Conservation (phyloP, 2,329 filamentous ascomycete genomes). For the Paramyrothecium sp. region DNA sequence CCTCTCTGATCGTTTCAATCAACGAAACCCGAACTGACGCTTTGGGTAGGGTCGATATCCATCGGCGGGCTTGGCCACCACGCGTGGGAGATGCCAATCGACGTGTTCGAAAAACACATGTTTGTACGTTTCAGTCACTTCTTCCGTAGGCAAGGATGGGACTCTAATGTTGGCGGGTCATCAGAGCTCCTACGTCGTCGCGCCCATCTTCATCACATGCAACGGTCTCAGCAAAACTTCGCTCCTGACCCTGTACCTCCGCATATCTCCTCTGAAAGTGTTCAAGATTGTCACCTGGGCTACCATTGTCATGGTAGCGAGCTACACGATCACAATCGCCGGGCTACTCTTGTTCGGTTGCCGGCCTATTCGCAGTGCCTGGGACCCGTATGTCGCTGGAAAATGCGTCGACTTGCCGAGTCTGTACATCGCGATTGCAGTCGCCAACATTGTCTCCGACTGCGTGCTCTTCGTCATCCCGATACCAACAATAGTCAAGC, state of each 20-base stretch:
- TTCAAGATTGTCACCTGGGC: slow-evolving; percentile 23
- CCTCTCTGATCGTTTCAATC: not conserved
- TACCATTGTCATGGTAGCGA: slow-evolving; percentile 21
- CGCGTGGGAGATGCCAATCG: slow-evolving; percentile 22
- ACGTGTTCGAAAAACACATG: slow-evolving; percentile 17
- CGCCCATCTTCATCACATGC: slow-evolving; percentile 27
- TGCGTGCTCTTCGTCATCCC: slow-evolving; percentile 43
- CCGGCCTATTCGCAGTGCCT: slow-evolving; percentile 13
- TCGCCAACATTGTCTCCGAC: slow-evolving; percentile 45
- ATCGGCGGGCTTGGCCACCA: slow-evolving; percentile 23
- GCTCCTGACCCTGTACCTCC: slow-evolving; percentile 31
- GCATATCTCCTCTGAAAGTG: slow-evolving; percentile 26
- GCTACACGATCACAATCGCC: slow-evolving; percentile 22
- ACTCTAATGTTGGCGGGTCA: not conserved
- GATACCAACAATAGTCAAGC: slow-evolving; percentile 37
- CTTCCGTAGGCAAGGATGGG: not conserved
- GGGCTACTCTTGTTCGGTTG: slow-evolving; percentile 16
- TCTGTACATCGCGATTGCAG: slow-evolving; percentile 47
- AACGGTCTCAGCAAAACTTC: slow-evolving; percentile 33
- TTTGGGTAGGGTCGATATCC: slow-evolving; percentile 16
- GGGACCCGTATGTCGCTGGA: slow-evolving; percentile 20
- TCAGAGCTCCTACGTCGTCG: slow-evolving; percentile 22
- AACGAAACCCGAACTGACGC: not conserved
- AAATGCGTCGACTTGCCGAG: slow-evolving; percentile 40
- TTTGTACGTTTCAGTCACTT: slow-evolving; percentile 1